Evolutionary conservation across 495 filamentous ascomycete species (phyloP), one percentile per base, ranked within the genome.

Genomic region (Aspergillus kassunensis): DNA sequence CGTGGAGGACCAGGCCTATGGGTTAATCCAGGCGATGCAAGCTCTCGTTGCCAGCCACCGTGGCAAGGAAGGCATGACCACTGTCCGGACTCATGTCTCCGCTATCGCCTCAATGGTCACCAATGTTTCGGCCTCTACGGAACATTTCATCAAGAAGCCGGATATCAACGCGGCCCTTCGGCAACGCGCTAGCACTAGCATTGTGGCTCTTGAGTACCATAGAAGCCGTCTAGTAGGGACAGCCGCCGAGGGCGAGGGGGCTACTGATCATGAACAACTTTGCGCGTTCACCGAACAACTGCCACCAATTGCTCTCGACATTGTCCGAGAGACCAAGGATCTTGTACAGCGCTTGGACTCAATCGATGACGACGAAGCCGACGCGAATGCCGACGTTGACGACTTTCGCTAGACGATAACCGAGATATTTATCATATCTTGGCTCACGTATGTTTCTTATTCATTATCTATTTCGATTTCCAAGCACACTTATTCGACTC

Each of bases 301-400:
- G 37, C 87, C 90, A 15, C 89, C 89, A 8, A 82, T 95, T 55
- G 90, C 90, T 15, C 95, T 95, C 67, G 88, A 90, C 71, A 85
- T 93, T 61, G 90, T 88, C 2, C 76, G 87, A 34, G 85, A 88
- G 66, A 90, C 86, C 51, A 95, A 90, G 62, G 86, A 89, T 61
- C 72, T 90, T 44, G 82, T 75, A n/a, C 67, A 73, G 30, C 68
- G 66, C 25, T 59, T 78, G 23, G 69, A 73, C 41, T 56, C 64
- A 9, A 61, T 64, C 52, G 61, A 69, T 7, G 56, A 65, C 10
- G 66, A 60, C 30, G 66, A 66, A 10, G 53, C 53, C 6, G 74
- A 71, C 16, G 69, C 67, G 12, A 72, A 78, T 40, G 53, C 53
- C 6, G 74, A 71, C 16, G 69, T 68, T 12, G 73, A 78, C 42